Conservation (phyloP, 177 flowering plant species). For the Tripterygium wilfordii region DNA sequence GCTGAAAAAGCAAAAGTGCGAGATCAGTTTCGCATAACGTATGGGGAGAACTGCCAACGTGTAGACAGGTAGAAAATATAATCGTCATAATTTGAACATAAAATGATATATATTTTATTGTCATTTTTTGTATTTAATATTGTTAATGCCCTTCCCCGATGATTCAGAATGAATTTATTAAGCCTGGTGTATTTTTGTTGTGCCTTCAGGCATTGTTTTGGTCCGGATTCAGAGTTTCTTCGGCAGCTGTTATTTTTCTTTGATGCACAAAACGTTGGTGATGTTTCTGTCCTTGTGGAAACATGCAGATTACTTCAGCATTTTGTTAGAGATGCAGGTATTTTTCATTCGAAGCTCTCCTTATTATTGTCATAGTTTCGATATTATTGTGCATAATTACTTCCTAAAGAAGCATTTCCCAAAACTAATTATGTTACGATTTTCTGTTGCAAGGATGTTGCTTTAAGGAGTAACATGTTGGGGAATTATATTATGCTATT, state of each 20-base stretch:
- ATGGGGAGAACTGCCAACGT: slow-evolving; percentile 63
- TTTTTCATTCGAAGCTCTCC: slow-evolving; percentile 9
- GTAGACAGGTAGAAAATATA: slow-evolving; percentile 56
- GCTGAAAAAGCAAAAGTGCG: slow-evolving; percentile 54
- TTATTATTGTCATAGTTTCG: not conserved
- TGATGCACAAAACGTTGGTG: slow-evolving; percentile 53
- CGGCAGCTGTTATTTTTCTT: slow-evolving; percentile 78
- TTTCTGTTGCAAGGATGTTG: too few relatives aligned
- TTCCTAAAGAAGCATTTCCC: too few relatives aligned
- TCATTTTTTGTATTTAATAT: slow-evolving; percentile 1
- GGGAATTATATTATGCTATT: too few relatives aligned
- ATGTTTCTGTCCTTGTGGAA: slow-evolving; percentile 65
- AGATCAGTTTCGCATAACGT: slow-evolving; percentile 50
- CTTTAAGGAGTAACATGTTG: too few relatives aligned
- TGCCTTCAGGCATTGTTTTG: slow-evolving; percentile 63
- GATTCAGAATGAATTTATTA: too few relatives aligned
- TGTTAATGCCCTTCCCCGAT: not conserved
- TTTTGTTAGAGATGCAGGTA: slow-evolving; percentile 49
- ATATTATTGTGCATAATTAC: not conserved
- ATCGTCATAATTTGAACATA: not conserved
- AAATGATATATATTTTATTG: not conserved
- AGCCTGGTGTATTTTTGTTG: slow-evolving; percentile 6
- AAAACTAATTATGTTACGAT: too few relatives aligned
- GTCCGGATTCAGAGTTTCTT: slow-evolving; percentile 73
- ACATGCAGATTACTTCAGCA: slow-evolving; percentile 56